Evolutionary conservation across 139 green algal species (phyloP).

Genomic region (Tetradesmus obliquus): DNA sequence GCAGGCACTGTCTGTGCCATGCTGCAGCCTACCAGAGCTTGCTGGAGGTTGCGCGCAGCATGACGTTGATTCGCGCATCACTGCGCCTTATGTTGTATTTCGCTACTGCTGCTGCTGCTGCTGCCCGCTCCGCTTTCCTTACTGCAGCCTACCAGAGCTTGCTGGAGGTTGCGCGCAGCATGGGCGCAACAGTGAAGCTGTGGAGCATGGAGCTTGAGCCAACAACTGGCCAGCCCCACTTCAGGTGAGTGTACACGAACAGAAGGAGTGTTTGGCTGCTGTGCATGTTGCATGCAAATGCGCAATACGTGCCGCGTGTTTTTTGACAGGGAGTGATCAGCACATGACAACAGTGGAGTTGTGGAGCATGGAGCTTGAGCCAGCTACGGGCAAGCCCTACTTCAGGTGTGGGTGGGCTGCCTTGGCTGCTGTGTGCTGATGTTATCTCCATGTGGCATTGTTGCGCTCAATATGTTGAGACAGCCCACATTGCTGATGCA

Average conservation of each 20-base stretch:
- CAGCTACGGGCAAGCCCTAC: neutral
- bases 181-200: constrained; percentile 22
- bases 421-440: too few relatives aligned
- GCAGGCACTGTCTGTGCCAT: neutral
- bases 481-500: too few relatives aligned
- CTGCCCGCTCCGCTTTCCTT: neutral
- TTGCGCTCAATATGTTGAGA: too few relatives aligned
- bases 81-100: neutral
- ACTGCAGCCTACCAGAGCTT: constrained; percentile 49
- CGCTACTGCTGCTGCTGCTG: neutral
- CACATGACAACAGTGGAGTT: neutral
- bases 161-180: constrained; percentile 1
- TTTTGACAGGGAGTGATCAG: neutral
- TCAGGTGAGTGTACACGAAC: neutral
- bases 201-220: constrained; percentile 39
- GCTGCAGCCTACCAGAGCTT: constrained; percentile 47
- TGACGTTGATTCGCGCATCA: neutral
- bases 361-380: constrained; percentile 30
- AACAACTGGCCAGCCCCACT: neutral
- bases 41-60: neutral
- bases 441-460: too few relatives aligned
- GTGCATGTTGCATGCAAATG: neutral
- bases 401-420: neutral
- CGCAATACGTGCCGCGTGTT: neutral
- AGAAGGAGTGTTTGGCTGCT: neutral